These are phyloP conservation scores for Fusarium sp. DNA, from an alignment of 2,329 filamentous ascomycete species.

Conservation along the genomic window DNA sequence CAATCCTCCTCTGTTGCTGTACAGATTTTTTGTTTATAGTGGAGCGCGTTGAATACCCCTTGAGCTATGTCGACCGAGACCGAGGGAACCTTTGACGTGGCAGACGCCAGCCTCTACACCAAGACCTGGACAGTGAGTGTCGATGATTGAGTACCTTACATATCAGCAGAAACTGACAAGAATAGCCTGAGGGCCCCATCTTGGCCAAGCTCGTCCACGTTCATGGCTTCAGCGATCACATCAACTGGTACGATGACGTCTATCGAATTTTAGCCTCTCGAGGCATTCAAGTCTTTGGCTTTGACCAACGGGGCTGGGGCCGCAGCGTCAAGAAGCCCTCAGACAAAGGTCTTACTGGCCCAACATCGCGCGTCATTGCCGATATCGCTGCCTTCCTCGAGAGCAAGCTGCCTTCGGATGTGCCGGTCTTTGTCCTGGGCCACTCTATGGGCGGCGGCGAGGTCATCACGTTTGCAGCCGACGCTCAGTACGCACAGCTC, in stretches of 20 bases:
- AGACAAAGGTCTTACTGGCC: constrained; percentile 78
- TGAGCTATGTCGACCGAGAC: constrained; percentile 53
- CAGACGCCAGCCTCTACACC: constrained; percentile 61
- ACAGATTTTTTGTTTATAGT: background rate
- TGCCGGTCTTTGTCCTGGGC: constrained; percentile 85
- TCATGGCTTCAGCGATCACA: constrained; percentile 91
- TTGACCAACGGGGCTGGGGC: constrained; percentile 93
- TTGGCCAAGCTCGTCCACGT: constrained; percentile 82
- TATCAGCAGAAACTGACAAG: constrained; percentile 18
- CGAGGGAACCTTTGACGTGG: constrained; percentile 63
- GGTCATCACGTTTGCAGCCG: constrained; percentile 69
- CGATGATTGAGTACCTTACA: constrained; percentile 1
- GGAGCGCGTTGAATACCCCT: constrained; percentile 1
- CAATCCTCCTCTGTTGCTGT: background rate
- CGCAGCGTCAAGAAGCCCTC: constrained; percentile 70
- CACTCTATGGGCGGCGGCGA: constrained; percentile 93
- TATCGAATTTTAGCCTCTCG: constrained; percentile 75
- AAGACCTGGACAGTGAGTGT: constrained; percentile 68
- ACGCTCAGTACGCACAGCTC: constrained; percentile 63
- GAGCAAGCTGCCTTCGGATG: constrained; percentile 62
- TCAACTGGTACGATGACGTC: constrained; percentile 79
- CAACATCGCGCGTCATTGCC: constrained; percentile 76
- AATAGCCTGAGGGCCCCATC: constrained; percentile 64
- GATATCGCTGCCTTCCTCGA: constrained; percentile 83
- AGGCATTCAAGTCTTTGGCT: constrained; percentile 79